Base-by-base conservation (phyloP, 768 basidiomycete species). In the Leccinum boreale region DNA sequence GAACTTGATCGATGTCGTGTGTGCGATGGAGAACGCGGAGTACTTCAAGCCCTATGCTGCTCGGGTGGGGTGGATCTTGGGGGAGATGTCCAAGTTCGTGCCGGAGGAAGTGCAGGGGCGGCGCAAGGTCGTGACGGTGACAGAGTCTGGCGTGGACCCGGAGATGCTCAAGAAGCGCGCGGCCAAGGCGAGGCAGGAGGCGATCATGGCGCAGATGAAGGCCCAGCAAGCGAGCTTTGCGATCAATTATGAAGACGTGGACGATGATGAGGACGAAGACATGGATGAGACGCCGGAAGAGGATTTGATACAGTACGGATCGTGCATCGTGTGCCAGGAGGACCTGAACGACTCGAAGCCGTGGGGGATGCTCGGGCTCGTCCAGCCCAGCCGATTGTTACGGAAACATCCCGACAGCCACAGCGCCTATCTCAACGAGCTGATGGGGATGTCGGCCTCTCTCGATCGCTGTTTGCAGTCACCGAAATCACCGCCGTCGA, bases 291-390 rank as follows among this genome's bases (percentile, higher is more conserved):
- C 79, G 8, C 75, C 72, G 1, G 80, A 80, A 17, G 76, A 79
- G 49, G 67, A 79, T 10, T 11, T 42, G 21, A 69, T 81, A 3
- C 87, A 87, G 12, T 88, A 86, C 58, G 96, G 96, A 3, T 89
- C 88, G n/a, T 99, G 97, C 69, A 98, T 99, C 60, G 94, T 98
- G 10, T 99, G 97, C 64, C 97, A 98, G 69, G 97, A 98, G 68
- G 92, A 94, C 59, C 82, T 98, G 52, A 89, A 85, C 62, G 68
- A 80, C 3, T 74, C 80, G 15, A 81, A 82, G 58, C 77, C 90
- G 0, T 98, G 97, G 70, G 97, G 97, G 5, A 83, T 84, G 29
- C 82, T 99, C 17, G 92, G 90, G 1, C 76, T 95, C 48, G 69
- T 99, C 7, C 96, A 98, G 66, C 89, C 95, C 0, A 95, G 94